A percentile compares a stretch with the other conserved stretches of the same genome.
Evolutionary conservation across 1,139 yeast genomes (phyloP).

Genomic region (Geotrichum candidum): DNA sequence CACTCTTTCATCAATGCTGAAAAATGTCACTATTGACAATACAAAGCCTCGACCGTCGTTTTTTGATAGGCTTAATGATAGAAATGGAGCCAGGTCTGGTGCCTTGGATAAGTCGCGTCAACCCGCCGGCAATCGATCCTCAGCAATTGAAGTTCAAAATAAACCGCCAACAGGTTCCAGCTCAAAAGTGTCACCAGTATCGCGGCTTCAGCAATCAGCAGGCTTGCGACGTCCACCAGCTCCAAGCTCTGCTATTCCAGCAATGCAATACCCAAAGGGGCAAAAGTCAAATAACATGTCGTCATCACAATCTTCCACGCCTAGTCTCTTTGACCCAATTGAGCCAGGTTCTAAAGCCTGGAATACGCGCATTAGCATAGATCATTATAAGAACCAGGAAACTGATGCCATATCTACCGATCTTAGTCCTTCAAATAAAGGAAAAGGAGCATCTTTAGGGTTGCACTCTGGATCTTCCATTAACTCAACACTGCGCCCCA

Average conservation of each 20-base stretch:
- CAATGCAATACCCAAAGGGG: neutral
- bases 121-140: neutral
- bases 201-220: neutral
- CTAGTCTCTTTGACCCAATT: conserved; percentile 8
- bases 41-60: neutral
- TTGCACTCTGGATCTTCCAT: neutral
- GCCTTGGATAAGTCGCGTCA: neutral
- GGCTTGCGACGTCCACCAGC: neutral
- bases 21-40: neutral
- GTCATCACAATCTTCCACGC: neutral
- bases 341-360: conserved; percentile 11
- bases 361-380: conserved; percentile 9
- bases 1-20: neutral
- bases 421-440: neutral
- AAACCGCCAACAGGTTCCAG: neutral
- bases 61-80: no score
- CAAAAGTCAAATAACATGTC: neutral
- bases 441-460: neutral
- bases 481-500: neutral
- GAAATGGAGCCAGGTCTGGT: no score
- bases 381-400: conserved; percentile 2
- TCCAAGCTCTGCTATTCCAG: neutral
- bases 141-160: neutral
- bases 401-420: neutral
- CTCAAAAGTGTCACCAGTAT: neutral